These are phyloP conservation scores for Tetracladium marchalianum DNA, from an alignment of 495 filamentous ascomycete species.

Conservation along the genomic window DNA sequence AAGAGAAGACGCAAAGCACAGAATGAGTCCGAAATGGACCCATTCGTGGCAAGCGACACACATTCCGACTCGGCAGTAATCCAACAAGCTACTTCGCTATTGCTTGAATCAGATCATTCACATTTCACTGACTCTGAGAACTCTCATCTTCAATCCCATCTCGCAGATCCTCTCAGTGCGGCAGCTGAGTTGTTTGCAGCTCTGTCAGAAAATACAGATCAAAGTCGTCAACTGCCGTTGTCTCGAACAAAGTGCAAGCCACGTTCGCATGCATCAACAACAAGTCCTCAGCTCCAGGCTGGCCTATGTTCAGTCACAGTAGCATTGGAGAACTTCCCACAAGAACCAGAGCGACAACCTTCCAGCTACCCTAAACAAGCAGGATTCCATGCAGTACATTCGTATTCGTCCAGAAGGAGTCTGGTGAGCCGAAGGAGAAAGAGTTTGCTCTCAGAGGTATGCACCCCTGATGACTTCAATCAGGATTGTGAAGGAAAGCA, in stretches of 20 bases:
- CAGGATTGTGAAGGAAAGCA: background rate
- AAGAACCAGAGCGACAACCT: too few species aligned
- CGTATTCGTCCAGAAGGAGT: conserved; percentile 1
- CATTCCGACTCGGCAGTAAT: conserved; percentile 11
- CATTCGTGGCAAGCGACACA: conserved; percentile 9
- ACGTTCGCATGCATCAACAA: too few species aligned
- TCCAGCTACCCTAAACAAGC: background rate
- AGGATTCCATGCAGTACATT: background rate
- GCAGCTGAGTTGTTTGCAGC: background rate
- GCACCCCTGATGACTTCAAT: conserved; percentile 10
- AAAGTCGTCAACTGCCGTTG: too few species aligned
- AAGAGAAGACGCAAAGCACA: conserved; percentile 10
- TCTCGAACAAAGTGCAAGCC: too few species aligned
- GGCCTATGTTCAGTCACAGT: too few species aligned
- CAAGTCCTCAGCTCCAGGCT: too few species aligned
- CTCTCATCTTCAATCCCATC: background rate
- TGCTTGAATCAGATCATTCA: too few species aligned
- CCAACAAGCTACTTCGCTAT: background rate
- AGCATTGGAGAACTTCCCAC: too few species aligned
- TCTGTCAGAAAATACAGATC: background rate
- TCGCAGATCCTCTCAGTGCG: background rate
- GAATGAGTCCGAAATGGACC: conserved; percentile 14
- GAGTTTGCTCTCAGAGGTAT: conserved; percentile 20
- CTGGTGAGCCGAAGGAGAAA: conserved; percentile 5
- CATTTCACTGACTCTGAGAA: background rate